Conservation (phyloP, 2,329 filamentous ascomycete genomes). For the Trematosphaeria pertusa region DNA sequence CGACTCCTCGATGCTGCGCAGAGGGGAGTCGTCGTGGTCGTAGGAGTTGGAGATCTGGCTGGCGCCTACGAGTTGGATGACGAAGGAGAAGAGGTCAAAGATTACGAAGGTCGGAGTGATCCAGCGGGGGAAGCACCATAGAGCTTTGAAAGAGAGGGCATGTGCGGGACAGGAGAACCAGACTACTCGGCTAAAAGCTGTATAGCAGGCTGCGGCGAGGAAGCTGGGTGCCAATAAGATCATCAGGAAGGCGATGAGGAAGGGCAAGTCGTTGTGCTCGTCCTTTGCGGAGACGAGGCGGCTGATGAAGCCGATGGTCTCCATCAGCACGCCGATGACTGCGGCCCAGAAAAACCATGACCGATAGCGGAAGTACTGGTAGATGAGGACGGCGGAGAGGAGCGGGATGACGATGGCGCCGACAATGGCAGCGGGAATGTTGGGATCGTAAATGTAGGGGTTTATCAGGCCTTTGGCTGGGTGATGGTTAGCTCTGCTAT, state of each 20-base stretch:
- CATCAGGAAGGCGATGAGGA: conserved; percentile 53
- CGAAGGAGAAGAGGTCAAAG: conserved; percentile 57
- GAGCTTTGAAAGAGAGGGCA: conserved; percentile 49
- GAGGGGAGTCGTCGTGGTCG: conserved; percentile 41
- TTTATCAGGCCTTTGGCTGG: conserved; percentile 34
- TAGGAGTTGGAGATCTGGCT: conserved; percentile 50
- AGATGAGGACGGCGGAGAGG: conserved; percentile 38
- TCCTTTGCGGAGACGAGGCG: conserved; percentile 52
- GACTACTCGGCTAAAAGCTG: conserved; percentile 56
- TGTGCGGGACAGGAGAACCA: conserved; percentile 48
- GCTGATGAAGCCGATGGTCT: conserved; percentile 61
- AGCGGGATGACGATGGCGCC: conserved; percentile 52
- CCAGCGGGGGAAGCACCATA: conserved; percentile 53
- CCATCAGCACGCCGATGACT: conserved; percentile 48
- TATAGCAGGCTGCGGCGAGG: conserved; percentile 60
- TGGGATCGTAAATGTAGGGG: conserved; percentile 59
- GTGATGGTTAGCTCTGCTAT: not conserved
- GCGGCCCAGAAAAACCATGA: conserved; percentile 48
- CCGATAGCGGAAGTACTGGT: conserved; percentile 43
- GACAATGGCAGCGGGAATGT: conserved; percentile 51
- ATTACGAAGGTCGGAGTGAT: conserved; percentile 58
- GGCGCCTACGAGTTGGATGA: conserved; percentile 54
- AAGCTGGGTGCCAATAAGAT: conserved; percentile 58
- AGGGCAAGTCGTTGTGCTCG: conserved; percentile 42
- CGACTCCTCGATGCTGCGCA: conserved; percentile 49